phyloP scores from a whole-genome alignment of 176 grass and related monocot genomes.

The Eragrostis nindensis region DNA sequence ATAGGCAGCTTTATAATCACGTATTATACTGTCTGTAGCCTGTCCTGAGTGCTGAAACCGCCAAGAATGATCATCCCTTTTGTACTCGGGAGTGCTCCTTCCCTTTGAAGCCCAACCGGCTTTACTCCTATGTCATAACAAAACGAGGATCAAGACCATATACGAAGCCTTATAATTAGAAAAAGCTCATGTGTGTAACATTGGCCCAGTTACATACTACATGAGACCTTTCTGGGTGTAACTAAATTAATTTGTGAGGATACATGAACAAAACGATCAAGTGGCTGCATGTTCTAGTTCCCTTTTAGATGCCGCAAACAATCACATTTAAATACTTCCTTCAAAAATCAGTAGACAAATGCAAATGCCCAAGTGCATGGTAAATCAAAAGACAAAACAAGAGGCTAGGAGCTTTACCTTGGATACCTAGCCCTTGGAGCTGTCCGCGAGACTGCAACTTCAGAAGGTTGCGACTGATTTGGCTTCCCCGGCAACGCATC shows the following conservation, averaged over 20 bases:
- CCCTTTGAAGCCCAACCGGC: constrained; percentile 5
- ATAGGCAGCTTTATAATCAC: not conserved
- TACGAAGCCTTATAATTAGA: not conserved
- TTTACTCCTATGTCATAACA: constrained; percentile 1
- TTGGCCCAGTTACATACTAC: no score
- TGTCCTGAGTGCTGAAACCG: not conserved
- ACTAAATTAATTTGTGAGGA: no score
- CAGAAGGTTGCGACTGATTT: not conserved
- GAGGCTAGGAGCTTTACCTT: not conserved
- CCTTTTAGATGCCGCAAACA: not conserved
- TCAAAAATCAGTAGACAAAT: not conserved
- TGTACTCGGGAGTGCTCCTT: constrained; percentile 10
- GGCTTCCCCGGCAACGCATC: not conserved
- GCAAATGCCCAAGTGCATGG: no score
- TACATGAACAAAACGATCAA: not conserved
- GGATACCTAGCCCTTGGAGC: not conserved
- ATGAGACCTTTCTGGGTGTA: no score
- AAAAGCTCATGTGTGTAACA: not conserved
- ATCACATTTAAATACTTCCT: not conserved
- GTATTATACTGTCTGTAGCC: not conserved
- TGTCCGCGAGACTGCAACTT: not conserved
- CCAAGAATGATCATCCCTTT: constrained; percentile 17
- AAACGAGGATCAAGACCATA: not conserved
- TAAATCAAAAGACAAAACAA: not conserved
- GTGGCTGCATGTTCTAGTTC: not conserved